Base-by-base conservation (phyloP, 2,329 filamentous ascomycete genomes). In the Pseudogymnoascus sp. region DNA sequence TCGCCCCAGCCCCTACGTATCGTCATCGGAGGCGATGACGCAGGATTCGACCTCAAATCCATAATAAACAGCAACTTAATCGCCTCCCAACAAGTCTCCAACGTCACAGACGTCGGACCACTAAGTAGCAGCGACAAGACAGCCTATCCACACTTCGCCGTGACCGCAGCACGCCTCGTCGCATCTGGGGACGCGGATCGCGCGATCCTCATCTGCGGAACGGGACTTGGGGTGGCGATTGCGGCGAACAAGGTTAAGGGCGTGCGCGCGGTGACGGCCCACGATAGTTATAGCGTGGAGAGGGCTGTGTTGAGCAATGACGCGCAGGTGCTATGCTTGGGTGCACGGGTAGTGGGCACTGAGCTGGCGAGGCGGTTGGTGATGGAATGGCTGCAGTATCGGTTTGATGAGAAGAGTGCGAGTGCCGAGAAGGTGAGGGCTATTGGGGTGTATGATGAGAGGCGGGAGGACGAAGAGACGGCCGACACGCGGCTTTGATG, bases 211-310 rank as follows among this genome's bases (percentile, higher is more conserved):
- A 90, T 95, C 77, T 95, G 91, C 77, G 91, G 91, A 1, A 95
- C 91, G 0, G 91, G 91, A 0, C 81, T 96, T 5, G 91, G 91
- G 15, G 91, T 96, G 5, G 91, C 91, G 68, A 95, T 95, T 72
- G 79, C 84, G 12, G 91, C 91, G 67, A 95, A 95, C 81, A 95
- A 95, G 75, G 85, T 95, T 66, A 87, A 86, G 62, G 91, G 91
- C 5, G 85, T 95, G 65, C 81, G 91, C 17, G 91, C 91, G n/a
- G 91, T 95, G 15, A 95, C 91, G 5, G 91, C 91, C 1, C 91
- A 96, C 74, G 91, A 95, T 73, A 87, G 86, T 67, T 96, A 92
- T 79, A 87, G 83, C 62, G 90, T 95, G 5, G 91, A 95, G 80
- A 79, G 90, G 60, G 86, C 88, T 17, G 83, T 95, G 10, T 76